Evolutionary conservation across 352 stramenopile species (phyloP).

Genomic region (Phytophthora multivora): DNA sequence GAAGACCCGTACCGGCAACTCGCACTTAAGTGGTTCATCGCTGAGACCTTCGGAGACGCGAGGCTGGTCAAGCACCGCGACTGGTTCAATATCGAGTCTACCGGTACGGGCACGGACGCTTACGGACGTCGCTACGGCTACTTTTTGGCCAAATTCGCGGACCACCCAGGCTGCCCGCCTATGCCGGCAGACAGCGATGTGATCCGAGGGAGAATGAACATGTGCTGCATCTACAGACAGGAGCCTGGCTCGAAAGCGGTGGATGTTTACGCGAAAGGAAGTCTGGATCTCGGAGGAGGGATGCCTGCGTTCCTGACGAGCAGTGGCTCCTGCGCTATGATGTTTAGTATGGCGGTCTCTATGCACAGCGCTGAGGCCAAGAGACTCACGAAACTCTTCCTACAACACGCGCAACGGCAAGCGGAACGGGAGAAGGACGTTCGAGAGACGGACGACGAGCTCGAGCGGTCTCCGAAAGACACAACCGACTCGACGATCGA

Average conservation of each 20-base stretch:
- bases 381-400: constrained; percentile 34
- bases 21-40: constrained; percentile 58
- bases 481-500: constrained; percentile 27
- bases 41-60: constrained; percentile 40
- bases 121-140: constrained; percentile 55
- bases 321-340: constrained; percentile 26
- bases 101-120: constrained; percentile 38
- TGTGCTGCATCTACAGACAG: constrained; percentile 69
- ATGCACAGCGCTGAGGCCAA: constrained; percentile 40
- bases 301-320: constrained; percentile 29
- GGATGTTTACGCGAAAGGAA: constrained; percentile 51
- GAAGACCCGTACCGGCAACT: constrained; percentile 53
- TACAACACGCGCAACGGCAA: constrained; percentile 15
- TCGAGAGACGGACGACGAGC: background rate
- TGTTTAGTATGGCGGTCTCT: constrained; percentile 30
- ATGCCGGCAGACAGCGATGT: constrained; percentile 40
- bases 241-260: constrained; percentile 33
- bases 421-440: background rate
- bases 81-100: constrained; percentile 66
- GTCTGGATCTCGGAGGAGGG: constrained; percentile 47
- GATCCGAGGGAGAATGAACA: constrained; percentile 54
- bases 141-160: constrained; percentile 46
- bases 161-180: constrained; percentile 41
- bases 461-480: constrained; percentile 11
- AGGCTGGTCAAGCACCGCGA: constrained; percentile 62